Conservation (phyloP, 2,329 filamentous ascomycete species). For the Furcasterigmium furcatum region DNA sequence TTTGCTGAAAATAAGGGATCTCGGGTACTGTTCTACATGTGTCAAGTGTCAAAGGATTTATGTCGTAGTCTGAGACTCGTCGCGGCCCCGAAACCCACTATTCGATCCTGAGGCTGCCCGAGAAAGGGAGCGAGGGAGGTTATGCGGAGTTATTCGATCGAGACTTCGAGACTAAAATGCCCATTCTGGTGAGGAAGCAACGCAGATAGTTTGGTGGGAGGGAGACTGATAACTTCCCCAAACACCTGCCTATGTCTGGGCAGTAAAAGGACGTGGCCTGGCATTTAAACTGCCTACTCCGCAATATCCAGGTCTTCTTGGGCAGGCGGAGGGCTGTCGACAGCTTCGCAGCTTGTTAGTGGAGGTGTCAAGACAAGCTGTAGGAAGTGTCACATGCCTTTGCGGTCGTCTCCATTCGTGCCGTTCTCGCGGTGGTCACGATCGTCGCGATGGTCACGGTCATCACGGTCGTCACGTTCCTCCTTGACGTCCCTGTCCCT, state of each 20-base stretch:
- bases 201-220: too few species aligned
- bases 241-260: too few species aligned
- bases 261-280: neutral
- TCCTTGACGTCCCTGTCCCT: constrained; percentile 57
- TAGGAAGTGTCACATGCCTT: constrained; percentile 56
- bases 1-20: too few species aligned
- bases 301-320: constrained; percentile 97
- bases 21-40: too few species aligned
- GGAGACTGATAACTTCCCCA: too few species aligned
- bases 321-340: constrained; percentile 76
- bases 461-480: constrained; percentile 69
- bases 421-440: constrained; percentile 82
- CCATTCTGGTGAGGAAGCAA: neutral
- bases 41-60: too few species aligned
- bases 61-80: too few species aligned
- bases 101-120: too few species aligned
- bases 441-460: constrained; percentile 74
- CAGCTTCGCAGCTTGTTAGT: constrained; percentile 32
- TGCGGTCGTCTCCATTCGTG: constrained; percentile 83
- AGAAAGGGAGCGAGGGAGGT: too few species aligned
- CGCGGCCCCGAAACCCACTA: too few species aligned
- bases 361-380: constrained; percentile 19
- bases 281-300: constrained; percentile 50
- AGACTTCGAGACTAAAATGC: neutral
- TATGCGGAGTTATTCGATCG: too few species aligned